Conservation (phyloP, 306 rosid species). For the Trifolium fragiferum region DNA sequence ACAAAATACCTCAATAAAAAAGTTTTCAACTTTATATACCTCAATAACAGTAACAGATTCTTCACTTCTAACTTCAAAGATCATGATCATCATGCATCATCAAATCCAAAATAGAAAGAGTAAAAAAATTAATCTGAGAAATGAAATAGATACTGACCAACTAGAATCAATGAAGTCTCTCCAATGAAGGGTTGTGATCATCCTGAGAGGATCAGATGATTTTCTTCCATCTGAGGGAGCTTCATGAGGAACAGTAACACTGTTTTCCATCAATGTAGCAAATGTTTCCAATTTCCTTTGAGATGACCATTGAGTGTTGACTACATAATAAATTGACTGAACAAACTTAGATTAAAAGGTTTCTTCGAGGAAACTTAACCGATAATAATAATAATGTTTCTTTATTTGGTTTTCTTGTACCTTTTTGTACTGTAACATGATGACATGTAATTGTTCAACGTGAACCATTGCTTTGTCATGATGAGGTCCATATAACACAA, state of each 20-base stretch:
- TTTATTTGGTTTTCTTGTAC: too few relatives aligned
- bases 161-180: slow-evolving; percentile 68
- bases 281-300: neutral
- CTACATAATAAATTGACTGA: too few relatives aligned
- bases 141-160: slow-evolving; percentile 60
- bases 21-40: slow-evolving; percentile 20
- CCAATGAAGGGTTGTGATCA: slow-evolving; percentile 63
- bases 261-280: neutral
- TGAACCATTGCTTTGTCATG: too few relatives aligned
- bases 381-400: too few relatives aligned
- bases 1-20: slow-evolving; percentile 26
- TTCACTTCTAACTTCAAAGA: neutral
- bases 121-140: neutral
- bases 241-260: neutral
- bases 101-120: neutral
- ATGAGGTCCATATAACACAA: too few relatives aligned
- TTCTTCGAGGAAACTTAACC: too few relatives aligned
- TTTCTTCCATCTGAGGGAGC: neutral
- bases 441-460: too few relatives aligned
- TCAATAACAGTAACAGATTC: neutral
- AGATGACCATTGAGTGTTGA: too few relatives aligned
- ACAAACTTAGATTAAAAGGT: too few relatives aligned
- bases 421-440: too few relatives aligned
- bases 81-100: neutral
- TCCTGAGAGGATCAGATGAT: slow-evolving; percentile 68